Conservation (phyloP, 352 stramenopile species). For the Plasmopara muralis region DNA sequence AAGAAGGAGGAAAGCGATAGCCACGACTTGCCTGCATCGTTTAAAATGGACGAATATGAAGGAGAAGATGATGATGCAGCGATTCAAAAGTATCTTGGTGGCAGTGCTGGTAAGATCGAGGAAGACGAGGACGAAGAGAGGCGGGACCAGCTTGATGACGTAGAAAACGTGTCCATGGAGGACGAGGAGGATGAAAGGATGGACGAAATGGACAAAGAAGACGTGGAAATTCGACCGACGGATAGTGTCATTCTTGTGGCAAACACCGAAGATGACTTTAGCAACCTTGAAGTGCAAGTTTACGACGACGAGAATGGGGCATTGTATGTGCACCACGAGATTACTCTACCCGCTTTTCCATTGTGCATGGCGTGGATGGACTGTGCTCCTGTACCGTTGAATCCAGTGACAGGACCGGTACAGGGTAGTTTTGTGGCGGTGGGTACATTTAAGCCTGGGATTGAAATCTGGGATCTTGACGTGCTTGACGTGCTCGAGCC, state of each 20-base stretch:
- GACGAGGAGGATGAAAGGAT: slow-evolving; percentile 57
- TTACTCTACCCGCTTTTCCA: slow-evolving; percentile 97
- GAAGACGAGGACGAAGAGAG: slow-evolving; percentile 38
- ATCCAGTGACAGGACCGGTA: slow-evolving; percentile 54
- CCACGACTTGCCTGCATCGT: slow-evolving; percentile 50
- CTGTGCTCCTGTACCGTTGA: slow-evolving; percentile 61
- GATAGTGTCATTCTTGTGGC: slow-evolving; percentile 95
- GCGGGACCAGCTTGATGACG: slow-evolving; percentile 19
- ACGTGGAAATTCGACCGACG: slow-evolving; percentile 90
- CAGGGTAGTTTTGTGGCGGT: slow-evolving; percentile 97
- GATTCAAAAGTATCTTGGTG: slow-evolving; percentile 72
- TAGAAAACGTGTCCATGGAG: slow-evolving; percentile 49
- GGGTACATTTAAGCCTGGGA: slow-evolving; percentile 98
- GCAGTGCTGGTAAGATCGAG: slow-evolving; percentile 25
- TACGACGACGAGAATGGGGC: slow-evolving; percentile 96
- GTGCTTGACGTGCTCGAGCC: slow-evolving; percentile 98
- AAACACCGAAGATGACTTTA: slow-evolving; percentile 98
- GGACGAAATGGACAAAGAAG: slow-evolving; percentile 83
- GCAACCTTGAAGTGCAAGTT: slow-evolving; percentile 97
- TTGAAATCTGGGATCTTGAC: slow-evolving; percentile 99
- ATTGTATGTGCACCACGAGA: slow-evolving; percentile 99
- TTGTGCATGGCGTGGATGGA: slow-evolving; percentile 97
- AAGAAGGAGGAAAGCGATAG: slow-evolving; percentile 27
- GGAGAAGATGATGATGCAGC: slow-evolving; percentile 78
- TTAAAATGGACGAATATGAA: slow-evolving; percentile 88